Evolutionary conservation across 2,329 filamentous ascomycete genomes (phyloP), one percentile per base, ranked within the genome.

Genomic region (Monosporascus sp.): DNA sequence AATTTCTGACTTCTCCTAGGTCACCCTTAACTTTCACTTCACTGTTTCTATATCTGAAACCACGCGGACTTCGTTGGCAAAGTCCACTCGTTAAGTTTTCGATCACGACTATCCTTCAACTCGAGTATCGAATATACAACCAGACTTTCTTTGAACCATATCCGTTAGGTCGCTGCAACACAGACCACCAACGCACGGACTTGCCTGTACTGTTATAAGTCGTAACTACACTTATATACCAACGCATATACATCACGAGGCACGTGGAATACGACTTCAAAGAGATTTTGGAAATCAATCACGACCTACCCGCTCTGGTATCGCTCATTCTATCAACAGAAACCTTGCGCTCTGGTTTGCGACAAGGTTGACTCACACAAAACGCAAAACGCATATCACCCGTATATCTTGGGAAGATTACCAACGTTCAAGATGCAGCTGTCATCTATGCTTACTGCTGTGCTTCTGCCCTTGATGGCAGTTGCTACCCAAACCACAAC

Each of bases 381-480:
- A 24, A 51, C 36, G 39, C 46, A 31, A 38, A 56, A 24, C n/a
- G 41, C 15, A 46, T 36, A 41, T 27, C 52, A 51, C 27, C 24
- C 9, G 11, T 20, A 25, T 14, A 45, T 24, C 24, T 15, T 7
- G 7, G 9, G 11, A 11, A 44, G 14, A 5, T 8, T 27, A 43
- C 17, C n/a, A 27, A 25, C 36, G 39, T 53, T 54, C 62, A 61
- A 62, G 49, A 78, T 78, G 75, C 74, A 73, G 57, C 60, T 78
- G 61, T 67, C 70, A 47, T 67, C 74, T 31, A 62, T 83, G 55
- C 54, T 77, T 63, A 66, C 78, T 55, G 75, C 76, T 56, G 66
- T 73, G 57, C 65, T 78, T 57, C 73, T 85, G 65, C 80, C 81
- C 62, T 72, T 80, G 50, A 66, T 82, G 63, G 81, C 78, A 55